Percentiles rank a stretch among this genome's conserved stretches.
Conservation (phyloP, 768 basidiomycete species). For the Mycena kentingensis region DNA sequence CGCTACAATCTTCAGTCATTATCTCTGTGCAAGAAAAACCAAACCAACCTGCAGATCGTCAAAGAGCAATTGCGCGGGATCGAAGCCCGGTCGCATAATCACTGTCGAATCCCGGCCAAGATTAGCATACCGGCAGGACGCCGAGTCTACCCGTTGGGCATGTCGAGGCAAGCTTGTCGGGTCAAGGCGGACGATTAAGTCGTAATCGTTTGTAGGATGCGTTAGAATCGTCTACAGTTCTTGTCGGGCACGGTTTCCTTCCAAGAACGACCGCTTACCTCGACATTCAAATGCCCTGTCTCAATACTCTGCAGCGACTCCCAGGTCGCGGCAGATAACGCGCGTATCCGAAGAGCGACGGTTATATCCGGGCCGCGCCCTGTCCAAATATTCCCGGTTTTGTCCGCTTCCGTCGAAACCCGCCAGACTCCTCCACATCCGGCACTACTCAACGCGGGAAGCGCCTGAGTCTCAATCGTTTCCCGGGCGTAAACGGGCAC, state of each 20-base stretch:
- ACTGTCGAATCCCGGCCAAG: constrained; percentile 30
- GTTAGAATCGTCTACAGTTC: constrained; percentile 90
- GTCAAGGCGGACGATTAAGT: constrained; percentile 79
- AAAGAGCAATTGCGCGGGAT: constrained; percentile 71
- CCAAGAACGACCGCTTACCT: constrained; percentile 45
- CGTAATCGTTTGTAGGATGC: constrained; percentile 83
- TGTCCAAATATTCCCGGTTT: constrained; percentile 78
- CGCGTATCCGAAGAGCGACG: constrained; percentile 70
- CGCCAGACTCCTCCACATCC: constrained; percentile 68
- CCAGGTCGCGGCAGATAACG: constrained; percentile 77
- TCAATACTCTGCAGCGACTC: constrained; percentile 56
- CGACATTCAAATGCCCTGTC: constrained; percentile 52
- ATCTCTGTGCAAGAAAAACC: constrained; percentile 3
- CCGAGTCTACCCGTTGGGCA: constrained; percentile 60
- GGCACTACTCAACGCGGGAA: constrained; percentile 28
- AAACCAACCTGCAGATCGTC: constrained; percentile 70
- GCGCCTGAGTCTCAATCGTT: constrained; percentile 28
- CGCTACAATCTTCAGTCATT: constrained; percentile 42
- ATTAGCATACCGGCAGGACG: constrained; percentile 54
- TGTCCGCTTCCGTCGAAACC: constrained; percentile 77
- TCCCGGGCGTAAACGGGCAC: constrained; percentile 69
- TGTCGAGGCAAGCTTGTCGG: constrained; percentile 67
- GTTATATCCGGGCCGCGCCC: constrained; percentile 62
- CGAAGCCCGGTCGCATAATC: constrained; percentile 66
- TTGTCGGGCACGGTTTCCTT: neutral